These are phyloP conservation scores for Litchi chinensis DNA, from an alignment of 345 rosid species.

Conservation along the genomic window DNA sequence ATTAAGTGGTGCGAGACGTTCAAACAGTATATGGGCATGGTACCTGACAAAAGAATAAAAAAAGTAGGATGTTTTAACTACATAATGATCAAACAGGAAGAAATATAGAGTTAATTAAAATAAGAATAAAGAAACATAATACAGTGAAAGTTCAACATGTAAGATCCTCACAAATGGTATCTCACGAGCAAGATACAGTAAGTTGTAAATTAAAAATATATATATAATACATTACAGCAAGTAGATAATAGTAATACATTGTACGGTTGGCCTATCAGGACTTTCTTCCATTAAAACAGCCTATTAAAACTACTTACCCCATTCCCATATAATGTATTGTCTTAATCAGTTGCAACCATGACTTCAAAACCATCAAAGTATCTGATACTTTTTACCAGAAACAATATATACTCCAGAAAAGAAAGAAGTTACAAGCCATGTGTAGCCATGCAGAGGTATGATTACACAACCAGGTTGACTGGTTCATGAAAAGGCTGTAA, in stretches of 20 bases:
- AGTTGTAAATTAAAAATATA: background rate
- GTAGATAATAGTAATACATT: background rate
- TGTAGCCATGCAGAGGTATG: no score
- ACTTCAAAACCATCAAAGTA: background rate
- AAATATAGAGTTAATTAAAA: background rate
- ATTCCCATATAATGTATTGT: background rate
- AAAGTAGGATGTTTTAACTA: slow-evolving; percentile 4
- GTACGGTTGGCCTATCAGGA: background rate
- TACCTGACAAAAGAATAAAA: slow-evolving; percentile 54
- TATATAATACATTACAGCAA: background rate
- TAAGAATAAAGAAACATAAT: background rate
- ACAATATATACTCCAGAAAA: background rate
- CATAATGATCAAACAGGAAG: background rate
- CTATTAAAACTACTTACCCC: background rate
- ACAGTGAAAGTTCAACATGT: background rate
- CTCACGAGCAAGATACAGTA: background rate
- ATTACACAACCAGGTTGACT: background rate
- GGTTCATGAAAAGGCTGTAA: background rate
- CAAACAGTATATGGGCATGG: slow-evolving; percentile 80
- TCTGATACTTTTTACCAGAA: background rate
- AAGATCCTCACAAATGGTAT: background rate
- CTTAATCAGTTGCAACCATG: background rate
- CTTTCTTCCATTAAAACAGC: background rate
- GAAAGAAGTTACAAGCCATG: background rate
- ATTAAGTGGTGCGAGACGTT: slow-evolving; percentile 81